Conservation (phyloP, 1,284 basidiomycete species). For the Rhodotorula glutinis region DNA sequence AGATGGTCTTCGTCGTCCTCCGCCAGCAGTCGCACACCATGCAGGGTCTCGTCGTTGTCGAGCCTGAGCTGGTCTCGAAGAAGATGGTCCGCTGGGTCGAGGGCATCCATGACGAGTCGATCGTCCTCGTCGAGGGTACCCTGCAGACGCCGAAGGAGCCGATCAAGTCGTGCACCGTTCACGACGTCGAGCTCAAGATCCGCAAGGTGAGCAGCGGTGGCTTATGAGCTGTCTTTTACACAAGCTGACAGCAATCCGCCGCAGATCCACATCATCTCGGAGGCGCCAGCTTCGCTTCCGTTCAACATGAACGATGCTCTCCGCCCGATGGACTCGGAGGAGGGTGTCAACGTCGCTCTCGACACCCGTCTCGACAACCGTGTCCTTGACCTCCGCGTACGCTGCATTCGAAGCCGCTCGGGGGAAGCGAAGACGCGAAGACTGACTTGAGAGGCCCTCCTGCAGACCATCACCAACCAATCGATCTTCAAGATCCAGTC, state of each 20-base stretch:
- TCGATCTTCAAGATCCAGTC: conserved; percentile 92
- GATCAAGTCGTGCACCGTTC: conserved; percentile 85
- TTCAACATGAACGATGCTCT: conserved; percentile 91
- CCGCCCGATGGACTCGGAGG: conserved; percentile 32
- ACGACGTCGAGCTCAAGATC: conserved; percentile 84
- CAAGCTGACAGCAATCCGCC: not conserved
- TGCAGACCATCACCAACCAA: conserved; percentile 88
- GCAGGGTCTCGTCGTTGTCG: conserved; percentile 76
- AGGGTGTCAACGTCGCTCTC: conserved; percentile 60
- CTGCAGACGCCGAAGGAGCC: conserved; percentile 80
- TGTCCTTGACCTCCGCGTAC: conserved; percentile 84
- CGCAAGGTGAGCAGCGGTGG: conserved; percentile 59
- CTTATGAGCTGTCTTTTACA: not conserved
- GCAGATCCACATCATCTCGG: conserved; percentile 79
- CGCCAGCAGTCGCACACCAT: conserved; percentile 86
- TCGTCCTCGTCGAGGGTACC: conserved; percentile 80
- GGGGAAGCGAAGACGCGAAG: too few relatives aligned
- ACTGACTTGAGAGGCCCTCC: not conserved
- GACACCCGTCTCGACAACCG: conserved; percentile 95
- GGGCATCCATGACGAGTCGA: conserved; percentile 75
- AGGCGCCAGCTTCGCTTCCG: conserved; percentile 65
- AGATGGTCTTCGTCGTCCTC: conserved; percentile 91
- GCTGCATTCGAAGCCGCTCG: too few relatives aligned
- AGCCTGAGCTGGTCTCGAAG: conserved; percentile 82
- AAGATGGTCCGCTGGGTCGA: conserved; percentile 97